These are phyloP conservation scores for Aureoboletus auriporus DNA, from an alignment of 768 basidiomycete species.

Conservation along the genomic window DNA sequence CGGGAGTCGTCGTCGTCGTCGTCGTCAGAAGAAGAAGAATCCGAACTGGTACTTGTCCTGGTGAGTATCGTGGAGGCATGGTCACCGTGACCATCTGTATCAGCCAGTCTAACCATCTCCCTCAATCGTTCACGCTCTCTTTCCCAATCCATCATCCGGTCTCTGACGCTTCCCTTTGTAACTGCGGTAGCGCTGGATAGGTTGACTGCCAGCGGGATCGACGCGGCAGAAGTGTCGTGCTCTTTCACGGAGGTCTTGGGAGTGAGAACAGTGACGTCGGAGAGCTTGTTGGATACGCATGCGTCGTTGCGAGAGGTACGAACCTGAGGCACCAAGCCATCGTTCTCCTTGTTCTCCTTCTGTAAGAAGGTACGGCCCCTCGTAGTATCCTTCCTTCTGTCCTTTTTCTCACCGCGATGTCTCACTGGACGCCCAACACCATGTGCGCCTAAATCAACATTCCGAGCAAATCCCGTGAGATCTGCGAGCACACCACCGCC, in stretches of 20 bases:
- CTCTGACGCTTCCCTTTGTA: constrained; percentile 37
- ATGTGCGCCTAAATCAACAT: constrained; percentile 29
- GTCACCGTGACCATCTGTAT: constrained; percentile 43
- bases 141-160: constrained; percentile 75
- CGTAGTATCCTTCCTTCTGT: constrained; percentile 19
- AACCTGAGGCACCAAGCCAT: constrained; percentile 2
- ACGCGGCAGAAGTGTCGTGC: constrained; percentile 4
- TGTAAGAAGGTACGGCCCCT: constrained; percentile 8
- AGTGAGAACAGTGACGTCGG: constrained; percentile 5
- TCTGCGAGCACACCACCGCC: constrained; percentile 36
- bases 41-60: constrained; percentile 11
- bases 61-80: constrained; percentile 25
- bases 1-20: constrained; percentile 23
- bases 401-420: constrained; percentile 27
- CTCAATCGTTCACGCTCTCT: constrained; percentile 63
- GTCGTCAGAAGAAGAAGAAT: constrained; percentile 9
- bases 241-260: constrained; percentile 16
- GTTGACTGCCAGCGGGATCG: constrained; percentile 14
- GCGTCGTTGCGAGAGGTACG: constrained; percentile 7
- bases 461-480: constrained; percentile 34
- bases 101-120: constrained; percentile 62
- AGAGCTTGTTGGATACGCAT: background rate
- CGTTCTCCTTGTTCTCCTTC: constrained; percentile 30
- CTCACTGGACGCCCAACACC: constrained; percentile 21
- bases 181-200: constrained; percentile 15